Evolutionary conservation across 441 rosid species (phyloP), one percentile per base, ranked within the genome.

Genomic region (Pelargonium myrrhifolium): DNA sequence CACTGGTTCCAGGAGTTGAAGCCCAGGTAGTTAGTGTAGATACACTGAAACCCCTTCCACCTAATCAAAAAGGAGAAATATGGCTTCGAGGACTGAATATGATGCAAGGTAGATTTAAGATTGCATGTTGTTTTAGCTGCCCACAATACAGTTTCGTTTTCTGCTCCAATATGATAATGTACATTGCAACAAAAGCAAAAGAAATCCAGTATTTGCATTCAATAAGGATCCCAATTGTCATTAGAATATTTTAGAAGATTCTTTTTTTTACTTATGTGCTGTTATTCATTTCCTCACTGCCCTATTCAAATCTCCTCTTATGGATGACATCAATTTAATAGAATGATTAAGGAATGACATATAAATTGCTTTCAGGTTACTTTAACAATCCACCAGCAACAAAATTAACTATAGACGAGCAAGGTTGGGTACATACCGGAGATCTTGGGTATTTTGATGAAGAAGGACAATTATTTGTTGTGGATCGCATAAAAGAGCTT

Each of bases 81-180:
- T 89, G 87, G 90, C 89, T 85, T 76, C 87, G 97, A 55, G 96
- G 98, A 20, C 87, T 88, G 15, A 93, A 86, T 74, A 82, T 90
- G 91, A 93, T 86, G 96, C 77, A 65, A 89, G 98, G 93, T 91
- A 75, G 21, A 51, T 51, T n/a, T 47, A 47, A 47, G 53, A 47
- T 47, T 47, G 53, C 53, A 12, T 51, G 58, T 51, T 51, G 58
- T 49, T 51, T 51, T 20, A n/a, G 17, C 17, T 7, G n/a, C 8
- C 0, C 58, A n/a, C 58, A 51, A 6, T 51, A n/a, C 6, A n/a
- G 15, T 15, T n/a, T 51, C 15, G 7, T 51, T 51, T 4, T n/a
- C n/a, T n/a, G n/a, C n/a, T n/a, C 56, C 56, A 14, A 15, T 14
- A 49, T 49, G 56, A 49, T 49, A 15, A 49, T 49, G 6, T 4